Conservation (phyloP, 2,329 filamentous ascomycete species). For the Aciculosporium take region DNA sequence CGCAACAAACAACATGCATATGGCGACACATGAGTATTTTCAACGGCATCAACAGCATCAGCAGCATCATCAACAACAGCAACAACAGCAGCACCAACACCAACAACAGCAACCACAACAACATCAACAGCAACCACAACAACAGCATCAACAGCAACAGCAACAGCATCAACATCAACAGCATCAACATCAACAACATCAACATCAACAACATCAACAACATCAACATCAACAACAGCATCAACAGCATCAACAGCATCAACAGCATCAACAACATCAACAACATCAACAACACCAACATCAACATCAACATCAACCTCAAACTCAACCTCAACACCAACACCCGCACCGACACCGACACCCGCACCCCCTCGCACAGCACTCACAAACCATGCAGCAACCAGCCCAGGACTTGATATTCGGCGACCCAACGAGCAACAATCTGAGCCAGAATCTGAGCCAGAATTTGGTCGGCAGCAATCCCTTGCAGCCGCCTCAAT, state of each 20-base stretch:
- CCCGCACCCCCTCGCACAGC: not conserved
- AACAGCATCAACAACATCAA: not conserved
- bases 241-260: not conserved
- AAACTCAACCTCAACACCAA: not conserved
- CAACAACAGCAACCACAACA: not conserved
- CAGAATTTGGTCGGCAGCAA: not conserved
- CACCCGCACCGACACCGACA: not conserved
- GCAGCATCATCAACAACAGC: not conserved
- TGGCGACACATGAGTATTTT: slow-evolving; percentile 1
- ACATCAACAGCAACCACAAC: not conserved
- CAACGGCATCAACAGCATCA: slow-evolving; percentile 2
- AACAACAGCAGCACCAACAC: not conserved
- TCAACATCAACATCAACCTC: not conserved
- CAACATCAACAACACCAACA: not conserved
- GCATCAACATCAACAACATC: not conserved
- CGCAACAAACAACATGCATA: not conserved
- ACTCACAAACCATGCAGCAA: not conserved
- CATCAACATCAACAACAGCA: not conserved
- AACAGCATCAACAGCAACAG: not conserved
- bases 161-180: not conserved
- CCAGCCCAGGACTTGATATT: not conserved
- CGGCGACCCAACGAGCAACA: not conserved
- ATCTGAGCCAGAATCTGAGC: not conserved
- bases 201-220: not conserved
- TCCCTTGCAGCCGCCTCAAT: not conserved